These are phyloP conservation scores for Mortierella sp. DNA, from an alignment of 371 early-diverging fungal species.

Conservation along the genomic window DNA sequence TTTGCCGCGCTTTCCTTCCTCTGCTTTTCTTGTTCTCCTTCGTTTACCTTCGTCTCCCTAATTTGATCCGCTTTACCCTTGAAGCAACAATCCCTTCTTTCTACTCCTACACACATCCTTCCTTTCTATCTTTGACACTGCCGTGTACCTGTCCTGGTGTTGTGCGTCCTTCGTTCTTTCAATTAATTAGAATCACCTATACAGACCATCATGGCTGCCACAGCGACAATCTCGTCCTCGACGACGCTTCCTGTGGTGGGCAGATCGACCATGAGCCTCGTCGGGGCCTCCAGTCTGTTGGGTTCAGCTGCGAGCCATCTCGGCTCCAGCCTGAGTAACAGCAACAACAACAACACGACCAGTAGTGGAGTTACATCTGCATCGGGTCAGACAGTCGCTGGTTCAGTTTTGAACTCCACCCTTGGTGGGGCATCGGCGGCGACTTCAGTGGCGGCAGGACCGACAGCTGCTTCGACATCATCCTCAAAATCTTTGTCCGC, in stretches of 20 bases:
- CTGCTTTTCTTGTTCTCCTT: slow-evolving; percentile 2
- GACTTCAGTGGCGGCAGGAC: background rate
- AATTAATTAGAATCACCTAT: background rate
- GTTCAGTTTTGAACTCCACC: slow-evolving; percentile 6
- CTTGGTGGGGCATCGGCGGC: slow-evolving; percentile 1
- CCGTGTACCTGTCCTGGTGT: background rate
- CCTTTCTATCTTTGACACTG: slow-evolving; percentile 20
- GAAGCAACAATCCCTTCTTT: background rate
- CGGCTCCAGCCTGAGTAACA: slow-evolving; percentile 4
- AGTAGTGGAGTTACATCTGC: background rate
- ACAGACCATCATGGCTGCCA: slow-evolving; percentile 49
- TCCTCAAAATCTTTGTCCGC: background rate
- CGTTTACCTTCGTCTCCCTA: background rate
- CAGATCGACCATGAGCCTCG: slow-evolving; percentile 56
- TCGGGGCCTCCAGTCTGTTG: slow-evolving; percentile 30
- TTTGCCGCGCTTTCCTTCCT: background rate
- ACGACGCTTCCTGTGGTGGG: slow-evolving; percentile 52
- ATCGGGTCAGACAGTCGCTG: slow-evolving; percentile 9
- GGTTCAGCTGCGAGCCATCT: slow-evolving; percentile 6
- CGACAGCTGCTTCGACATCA: background rate
- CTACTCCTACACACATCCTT: background rate
- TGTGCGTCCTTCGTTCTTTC: background rate
- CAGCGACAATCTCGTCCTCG: slow-evolving; percentile 58
- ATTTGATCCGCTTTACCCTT: background rate
- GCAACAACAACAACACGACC: slow-evolving; percentile 8